Base-by-base conservation (phyloP, 2,329 filamentous ascomycete genomes). In the Talaromyces sp. region DNA sequence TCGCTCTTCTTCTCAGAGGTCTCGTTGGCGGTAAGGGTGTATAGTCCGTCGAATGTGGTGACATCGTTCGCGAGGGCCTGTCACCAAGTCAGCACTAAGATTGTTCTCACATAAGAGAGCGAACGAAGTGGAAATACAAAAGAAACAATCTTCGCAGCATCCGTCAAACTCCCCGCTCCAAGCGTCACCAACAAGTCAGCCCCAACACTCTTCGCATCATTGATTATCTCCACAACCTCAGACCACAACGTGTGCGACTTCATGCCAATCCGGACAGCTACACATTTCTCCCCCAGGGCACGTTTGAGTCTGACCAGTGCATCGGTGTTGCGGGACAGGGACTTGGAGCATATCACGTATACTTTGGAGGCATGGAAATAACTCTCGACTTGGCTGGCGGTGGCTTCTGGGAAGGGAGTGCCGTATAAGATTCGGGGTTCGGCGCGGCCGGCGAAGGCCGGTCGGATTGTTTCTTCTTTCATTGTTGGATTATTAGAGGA, bases 121-220 rank as follows among this genome's bases (percentile, higher is more conserved):
- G 11, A 35, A 8, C 3, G 11, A 36, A 9, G 37, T 45, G 39
- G 10, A 31, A 11, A 59, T 60, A 77, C 80, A 21, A 81, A 69
- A 3, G 76, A 70, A 25, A 80, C 70, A 1, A 84, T 70, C 65
- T 84, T 84, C 0, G 81, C 81, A 0, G 73, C 80, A 64, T 84
- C 81, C 0, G 80, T 83, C n/a, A 84, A 65, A 48, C 77, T 81
- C 0, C 82, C 81, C 0, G 75, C 81, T 3, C 83, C 81, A 2
- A 84, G 66, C 0, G 81, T 84, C 10, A 84, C 66, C 5, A 85
- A 65, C 40, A 79, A 73, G 69, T 85, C 81, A 0, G 75, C 75
- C 3, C 74, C 56, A 7, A 63, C 64, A 0, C 63, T 61, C 5
- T 70, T 65, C 1, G 74, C 73, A 21, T 81, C 77, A 0, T 70